phyloP scores from a whole-genome alignment of 305 asterid genomes.

The Rubia balearica region DNA sequence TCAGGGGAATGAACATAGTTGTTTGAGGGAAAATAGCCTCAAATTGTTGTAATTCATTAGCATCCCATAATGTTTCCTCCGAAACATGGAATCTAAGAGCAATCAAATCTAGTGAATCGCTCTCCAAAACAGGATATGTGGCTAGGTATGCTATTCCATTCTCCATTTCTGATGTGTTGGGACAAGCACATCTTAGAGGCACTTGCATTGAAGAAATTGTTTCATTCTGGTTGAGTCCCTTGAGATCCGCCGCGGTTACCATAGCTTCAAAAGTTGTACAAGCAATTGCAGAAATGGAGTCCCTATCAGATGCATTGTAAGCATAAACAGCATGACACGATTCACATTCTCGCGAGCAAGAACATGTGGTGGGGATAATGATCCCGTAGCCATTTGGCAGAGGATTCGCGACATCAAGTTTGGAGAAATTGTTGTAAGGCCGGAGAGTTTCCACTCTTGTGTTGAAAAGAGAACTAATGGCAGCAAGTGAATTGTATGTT shows the following conservation, averaged over 20 bases:
- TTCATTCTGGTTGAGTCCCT: not conserved
- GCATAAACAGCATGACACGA: not conserved
- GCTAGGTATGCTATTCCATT: slow-evolving; percentile 5
- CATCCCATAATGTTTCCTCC: not conserved
- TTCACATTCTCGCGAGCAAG: slow-evolving; percentile 10
- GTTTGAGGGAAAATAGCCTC: slow-evolving; percentile 18
- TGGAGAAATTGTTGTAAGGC: slow-evolving; percentile 14
- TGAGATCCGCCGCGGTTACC: slow-evolving; percentile 7
- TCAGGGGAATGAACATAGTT: slow-evolving; percentile 15
- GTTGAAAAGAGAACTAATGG: slow-evolving; percentile 17
- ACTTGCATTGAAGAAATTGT: slow-evolving; percentile 6
- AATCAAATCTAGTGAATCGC: slow-evolving; percentile 10
- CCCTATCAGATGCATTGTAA: slow-evolving; percentile 2
- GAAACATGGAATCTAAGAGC: slow-evolving; percentile 4
- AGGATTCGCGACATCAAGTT: not conserved
- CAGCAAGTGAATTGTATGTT: slow-evolving; percentile 9
- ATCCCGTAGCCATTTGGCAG: slow-evolving; percentile 10
- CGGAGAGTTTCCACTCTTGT: not conserved
- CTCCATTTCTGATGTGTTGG: slow-evolving; percentile 4
- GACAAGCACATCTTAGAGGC: slow-evolving; percentile 17
- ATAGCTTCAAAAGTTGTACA: slow-evolving; percentile 16
- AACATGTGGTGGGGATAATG: slow-evolving; percentile 11
- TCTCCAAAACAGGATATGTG: slow-evolving; percentile 15
- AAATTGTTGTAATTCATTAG: slow-evolving; percentile 6
- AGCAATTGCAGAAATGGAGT: slow-evolving; percentile 3